phyloP scores from a whole-genome alignment of 1,284 basidiomycete genomes.

The Omphalotus olearius region DNA sequence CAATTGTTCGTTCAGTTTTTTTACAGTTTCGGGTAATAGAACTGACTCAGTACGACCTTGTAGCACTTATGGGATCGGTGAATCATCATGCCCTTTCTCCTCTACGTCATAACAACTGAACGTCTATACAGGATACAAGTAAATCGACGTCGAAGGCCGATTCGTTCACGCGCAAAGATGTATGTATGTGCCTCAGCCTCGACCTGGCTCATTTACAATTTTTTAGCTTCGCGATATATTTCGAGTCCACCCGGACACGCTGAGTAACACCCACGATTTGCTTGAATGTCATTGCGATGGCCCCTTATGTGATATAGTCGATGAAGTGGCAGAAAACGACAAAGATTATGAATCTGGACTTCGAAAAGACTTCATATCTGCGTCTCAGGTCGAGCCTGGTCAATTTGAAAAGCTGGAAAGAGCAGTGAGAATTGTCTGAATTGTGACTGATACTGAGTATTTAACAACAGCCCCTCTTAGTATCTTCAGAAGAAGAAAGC shows the following conservation, averaged over 20 bases:
- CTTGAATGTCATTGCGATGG: constrained; percentile 70
- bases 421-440: constrained; percentile 37
- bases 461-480: constrained; percentile 37
- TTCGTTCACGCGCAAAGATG: constrained; percentile 88
- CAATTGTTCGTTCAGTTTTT: constrained; percentile 56
- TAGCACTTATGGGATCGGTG: constrained; percentile 67
- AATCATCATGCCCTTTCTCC: constrained; percentile 14
- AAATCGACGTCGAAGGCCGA: constrained; percentile 63
- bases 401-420: constrained; percentile 47
- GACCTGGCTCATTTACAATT: constrained; percentile 8
- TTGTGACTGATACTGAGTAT: constrained; percentile 6
- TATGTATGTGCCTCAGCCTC: constrained; percentile 29
- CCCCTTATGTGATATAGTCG: constrained; percentile 24
- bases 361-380: constrained; percentile 61
- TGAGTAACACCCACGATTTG: constrained; percentile 90
- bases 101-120: constrained; percentile 16
- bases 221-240: constrained; percentile 86
- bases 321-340: constrained; percentile 20
- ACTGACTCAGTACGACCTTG: no score
- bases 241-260: constrained; percentile 74
- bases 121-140: constrained; percentile 29
- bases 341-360: constrained; percentile 25
- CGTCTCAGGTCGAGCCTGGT: constrained; percentile 60
- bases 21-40: background rate
- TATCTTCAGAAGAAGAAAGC: constrained; percentile 69